A percentile compares a stretch with the other conserved stretches of the same genome.
phyloP scores from a whole-genome alignment of 2,329 filamentous ascomycete genomes.

The Cryphonectria naterciae region DNA sequence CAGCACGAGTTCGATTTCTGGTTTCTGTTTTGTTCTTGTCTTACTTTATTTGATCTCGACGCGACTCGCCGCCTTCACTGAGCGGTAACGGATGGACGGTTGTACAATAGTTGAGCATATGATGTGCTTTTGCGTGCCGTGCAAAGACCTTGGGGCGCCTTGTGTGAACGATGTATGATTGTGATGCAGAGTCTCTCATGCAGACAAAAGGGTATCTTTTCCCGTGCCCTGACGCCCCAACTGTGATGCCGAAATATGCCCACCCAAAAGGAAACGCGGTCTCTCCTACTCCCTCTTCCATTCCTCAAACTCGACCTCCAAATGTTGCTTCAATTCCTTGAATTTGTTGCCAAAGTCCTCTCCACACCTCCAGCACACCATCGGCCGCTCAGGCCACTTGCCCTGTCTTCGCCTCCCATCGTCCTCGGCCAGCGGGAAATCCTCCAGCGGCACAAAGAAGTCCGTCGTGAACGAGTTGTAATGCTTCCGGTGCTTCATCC shows the following conservation, averaged over 20 bases:
- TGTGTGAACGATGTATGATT: background rate
- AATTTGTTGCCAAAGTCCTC: slow-evolving; percentile 76
- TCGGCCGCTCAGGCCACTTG: slow-evolving; percentile 65
- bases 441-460: slow-evolving; percentile 78
- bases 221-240: slow-evolving; percentile 19
- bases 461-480: slow-evolving; percentile 89
- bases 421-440: slow-evolving; percentile 73
- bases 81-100: background rate
- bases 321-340: slow-evolving; percentile 72
- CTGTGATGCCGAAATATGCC: background rate
- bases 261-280: background rate
- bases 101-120: background rate
- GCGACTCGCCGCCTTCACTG: background rate
- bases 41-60: background rate
- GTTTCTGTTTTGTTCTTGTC: background rate
- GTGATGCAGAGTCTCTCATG: background rate
- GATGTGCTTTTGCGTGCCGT: background rate
- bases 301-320: slow-evolving; percentile 60
- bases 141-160: background rate
- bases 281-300: slow-evolving; percentile 48
- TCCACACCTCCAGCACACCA: slow-evolving; percentile 86
- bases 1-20: background rate
- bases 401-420: slow-evolving; percentile 64
- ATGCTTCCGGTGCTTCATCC: slow-evolving; percentile 80
- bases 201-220: background rate